Evolutionary conservation across 371 early-diverging fungal genomes (phyloP).

Genomic region (Rhizopus arrhizus): DNA sequence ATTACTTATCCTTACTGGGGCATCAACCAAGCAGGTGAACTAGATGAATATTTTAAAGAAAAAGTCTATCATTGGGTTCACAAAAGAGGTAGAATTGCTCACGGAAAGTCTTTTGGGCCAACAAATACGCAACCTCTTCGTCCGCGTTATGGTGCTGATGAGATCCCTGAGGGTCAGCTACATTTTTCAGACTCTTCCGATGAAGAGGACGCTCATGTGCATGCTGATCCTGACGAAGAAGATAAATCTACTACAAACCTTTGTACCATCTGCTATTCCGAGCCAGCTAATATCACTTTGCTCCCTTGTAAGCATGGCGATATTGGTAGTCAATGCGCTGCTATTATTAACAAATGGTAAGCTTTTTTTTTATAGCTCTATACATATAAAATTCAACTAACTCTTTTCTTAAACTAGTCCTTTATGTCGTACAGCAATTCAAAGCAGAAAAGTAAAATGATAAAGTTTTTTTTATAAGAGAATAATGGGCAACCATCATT

Average conservation of each 20-base stretch:
- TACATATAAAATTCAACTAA: no score
- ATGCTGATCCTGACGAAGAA: conserved; percentile 11
- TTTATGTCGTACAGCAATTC: conserved; percentile 21
- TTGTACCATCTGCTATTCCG: conserved; percentile 51
- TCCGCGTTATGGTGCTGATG: conserved; percentile 17
- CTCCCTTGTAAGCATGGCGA: conserved; percentile 52
- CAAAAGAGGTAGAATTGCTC: conserved; percentile 20
- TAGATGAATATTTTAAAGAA: conserved; percentile 28
- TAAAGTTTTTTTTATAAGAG: no score
- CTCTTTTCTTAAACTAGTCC: background rate
- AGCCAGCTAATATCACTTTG: conserved; percentile 43
- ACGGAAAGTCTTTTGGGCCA: conserved; percentile 19
- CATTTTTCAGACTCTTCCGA: conserved; percentile 13
- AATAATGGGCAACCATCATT: no score
- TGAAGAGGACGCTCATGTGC: conserved; percentile 7
- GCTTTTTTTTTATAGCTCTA: background rate
- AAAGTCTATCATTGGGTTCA: conserved; percentile 30
- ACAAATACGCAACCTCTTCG: conserved; percentile 19
- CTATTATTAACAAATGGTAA: conserved; percentile 43
- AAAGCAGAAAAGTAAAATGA: conserved; percentile 4
- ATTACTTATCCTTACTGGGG: conserved; percentile 31
- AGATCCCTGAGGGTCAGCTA: conserved; percentile 1
- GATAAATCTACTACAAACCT: conserved; percentile 37
- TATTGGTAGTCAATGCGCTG: conserved; percentile 43
- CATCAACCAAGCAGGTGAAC: conserved; percentile 32